Base-by-base conservation (phyloP, 768 basidiomycete species). In the Megacollybia marginata region DNA sequence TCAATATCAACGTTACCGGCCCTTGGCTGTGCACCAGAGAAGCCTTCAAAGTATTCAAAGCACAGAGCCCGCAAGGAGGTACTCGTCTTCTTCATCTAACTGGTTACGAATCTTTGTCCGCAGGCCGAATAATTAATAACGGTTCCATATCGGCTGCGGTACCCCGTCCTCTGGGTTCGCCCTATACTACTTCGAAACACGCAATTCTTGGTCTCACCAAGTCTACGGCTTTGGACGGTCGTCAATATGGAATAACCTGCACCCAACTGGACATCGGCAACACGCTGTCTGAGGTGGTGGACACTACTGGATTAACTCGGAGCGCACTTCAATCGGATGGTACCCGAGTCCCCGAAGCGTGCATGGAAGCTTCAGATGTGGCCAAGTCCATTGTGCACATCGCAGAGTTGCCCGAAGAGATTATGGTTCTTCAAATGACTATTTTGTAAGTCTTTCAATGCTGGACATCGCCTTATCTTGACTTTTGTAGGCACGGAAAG, bases 201-300 rank as follows among this genome's bases (percentile, higher is more conserved):
- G 90, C 85, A 7, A 79, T 92, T 42, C 61, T 69, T 1, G 90
- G 91, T 0, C 65, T 92, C 3, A 90, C 90, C 10, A 88, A 85
- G 63, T 78, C 74, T 38, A 86, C 82, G 5, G 74, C 82, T 2
- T 79, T 94, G 19, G 90, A 92, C 58, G 91, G 89, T 0, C 71
- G 90, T 7, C 68, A 74, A 31, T 78, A 78, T 62, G 72, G 80
- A 58, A 91, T 94, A 48, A 79, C 88, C 4, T 81, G 79, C 58
- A 86, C 85, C 2, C 88, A 92, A 59, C 77, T 92, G 44, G 90
- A 92, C 61, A 88, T 92, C 44, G 90, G 88, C 82, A 43, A 28
- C 61, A 33, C 20, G n/a, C 16, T 1, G 62, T 61, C 12, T 57
- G 67, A 18, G 72, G 74, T 46, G 61, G 31, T 9, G 3, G 23